Percentiles rank a stretch among this genome's conserved stretches.
phyloP scores from a whole-genome alignment of 306 rosid genomes.

The Boehmeria nivea region DNA sequence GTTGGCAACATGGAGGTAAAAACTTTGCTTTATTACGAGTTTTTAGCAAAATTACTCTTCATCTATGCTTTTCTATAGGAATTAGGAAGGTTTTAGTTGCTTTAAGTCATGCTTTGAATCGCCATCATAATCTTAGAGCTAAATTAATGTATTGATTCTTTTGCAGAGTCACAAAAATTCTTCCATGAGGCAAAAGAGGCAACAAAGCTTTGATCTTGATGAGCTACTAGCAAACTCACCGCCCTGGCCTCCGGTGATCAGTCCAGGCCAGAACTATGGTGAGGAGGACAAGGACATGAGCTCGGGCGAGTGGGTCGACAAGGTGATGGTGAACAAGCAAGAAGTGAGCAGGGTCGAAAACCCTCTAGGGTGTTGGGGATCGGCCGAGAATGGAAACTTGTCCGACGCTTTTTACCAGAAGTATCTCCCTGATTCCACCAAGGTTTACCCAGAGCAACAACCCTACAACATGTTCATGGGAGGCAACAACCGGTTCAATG shows the following conservation, averaged over 20 bases:
- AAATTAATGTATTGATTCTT: conserved; percentile 19
- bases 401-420: conserved; percentile 73
- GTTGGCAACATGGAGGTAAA: conserved; percentile 54
- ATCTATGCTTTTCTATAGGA: no score
- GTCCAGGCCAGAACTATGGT: conserved; percentile 47
- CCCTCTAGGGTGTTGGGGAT: conserved; percentile 66
- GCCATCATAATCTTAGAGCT: no score
- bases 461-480: no score
- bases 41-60: no score
- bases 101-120: no score
- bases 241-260: conserved; percentile 77
- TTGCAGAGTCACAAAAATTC: conserved; percentile 54
- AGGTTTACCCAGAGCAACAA: conserved; percentile 52
- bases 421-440: conserved; percentile 77
- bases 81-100: no score
- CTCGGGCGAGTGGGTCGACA: conserved; percentile 87
- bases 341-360: conserved; percentile 51
- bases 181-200: conserved; percentile 47
- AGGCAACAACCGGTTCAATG: conserved; percentile 52
- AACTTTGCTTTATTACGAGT: no score
- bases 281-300: conserved; percentile 75
- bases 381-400: conserved; percentile 34
- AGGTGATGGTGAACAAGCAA: conserved; percentile 95
- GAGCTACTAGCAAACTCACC: conserved; percentile 76
- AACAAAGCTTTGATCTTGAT: conserved; percentile 77